A percentile compares a stretch with the other conserved stretches of the same genome.
Conservation (phyloP, 306 rosid species). For the Cucumis cinereus region DNA sequence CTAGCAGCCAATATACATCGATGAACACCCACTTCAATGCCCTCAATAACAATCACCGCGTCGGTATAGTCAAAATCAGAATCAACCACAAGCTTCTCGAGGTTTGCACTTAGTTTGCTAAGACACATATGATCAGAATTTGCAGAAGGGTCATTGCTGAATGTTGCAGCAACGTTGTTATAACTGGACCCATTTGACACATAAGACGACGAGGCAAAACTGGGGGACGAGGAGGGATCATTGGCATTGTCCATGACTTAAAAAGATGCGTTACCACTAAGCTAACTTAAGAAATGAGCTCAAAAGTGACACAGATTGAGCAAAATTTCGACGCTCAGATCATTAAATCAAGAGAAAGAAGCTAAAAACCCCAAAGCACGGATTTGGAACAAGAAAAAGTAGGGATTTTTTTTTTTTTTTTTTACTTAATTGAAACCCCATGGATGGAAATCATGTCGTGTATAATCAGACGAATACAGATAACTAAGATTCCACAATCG, state of each 20-base stretch:
- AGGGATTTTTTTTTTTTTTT: background rate
- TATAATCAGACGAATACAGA: background rate
- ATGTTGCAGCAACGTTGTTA: slow-evolving; percentile 28
- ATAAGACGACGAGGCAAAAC: slow-evolving; percentile 61
- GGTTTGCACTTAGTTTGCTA: slow-evolving; percentile 58
- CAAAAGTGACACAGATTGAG: background rate
- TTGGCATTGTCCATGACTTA: slow-evolving; percentile 44
- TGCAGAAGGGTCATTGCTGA: slow-evolving; percentile 25
- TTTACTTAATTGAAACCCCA: background rate
- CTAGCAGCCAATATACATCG: slow-evolving; percentile 70
- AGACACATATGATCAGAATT: slow-evolving; percentile 50
- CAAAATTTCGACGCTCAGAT: background rate
- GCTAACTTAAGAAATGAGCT: slow-evolving; percentile 4
- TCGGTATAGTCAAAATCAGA: slow-evolving; percentile 56
- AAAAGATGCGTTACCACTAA: background rate
- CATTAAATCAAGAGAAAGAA: background rate
- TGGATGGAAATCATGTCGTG: background rate
- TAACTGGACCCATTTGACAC: slow-evolving; percentile 55
- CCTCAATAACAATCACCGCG: slow-evolving; percentile 68
- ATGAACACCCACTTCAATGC: slow-evolving; percentile 45
- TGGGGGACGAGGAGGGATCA: slow-evolving; percentile 64
- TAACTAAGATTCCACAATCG: background rate
- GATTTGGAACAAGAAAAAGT: background rate
- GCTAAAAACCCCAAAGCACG: background rate
- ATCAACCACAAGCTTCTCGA: slow-evolving; percentile 60